A percentile compares a stretch with the other conserved stretches of the same genome.
phyloP scores from a whole-genome alignment of 2,329 filamentous ascomycete species.

The Epichloe sp. region DNA sequence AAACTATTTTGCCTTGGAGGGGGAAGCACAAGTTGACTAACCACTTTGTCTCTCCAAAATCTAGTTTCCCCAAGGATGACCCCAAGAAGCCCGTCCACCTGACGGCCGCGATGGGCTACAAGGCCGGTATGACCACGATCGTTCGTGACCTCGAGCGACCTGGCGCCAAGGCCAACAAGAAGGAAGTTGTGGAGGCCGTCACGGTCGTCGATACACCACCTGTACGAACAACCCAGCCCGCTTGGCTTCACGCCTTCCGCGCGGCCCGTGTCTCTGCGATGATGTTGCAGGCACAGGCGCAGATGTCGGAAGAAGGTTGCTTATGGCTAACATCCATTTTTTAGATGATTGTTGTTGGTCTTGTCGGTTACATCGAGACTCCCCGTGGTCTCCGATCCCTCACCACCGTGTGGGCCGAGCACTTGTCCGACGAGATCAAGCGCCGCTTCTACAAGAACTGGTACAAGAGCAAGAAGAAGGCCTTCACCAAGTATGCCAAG shows the following conservation, averaged over 20 bases:
- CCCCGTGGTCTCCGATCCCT: slow-evolving; percentile 98
- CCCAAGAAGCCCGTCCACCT: slow-evolving; percentile 99
- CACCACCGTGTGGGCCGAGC: slow-evolving; percentile 99
- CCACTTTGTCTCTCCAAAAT: not conserved
- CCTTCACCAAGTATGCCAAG: slow-evolving; percentile 99
- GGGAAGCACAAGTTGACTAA: not conserved
- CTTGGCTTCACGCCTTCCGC: slow-evolving; percentile 44
- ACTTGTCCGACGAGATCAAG: slow-evolving; percentile 97
- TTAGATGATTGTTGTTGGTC: slow-evolving; percentile 98
- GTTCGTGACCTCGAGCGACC: slow-evolving; percentile 98
- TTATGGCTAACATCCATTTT: slow-evolving; percentile 54
- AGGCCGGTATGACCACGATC: slow-evolving; percentile 99
- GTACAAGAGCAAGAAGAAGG: slow-evolving; percentile 99
- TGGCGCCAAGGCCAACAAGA: slow-evolving; percentile 99
- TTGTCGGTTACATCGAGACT: slow-evolving; percentile 99
- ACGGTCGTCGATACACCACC: slow-evolving; percentile 86
- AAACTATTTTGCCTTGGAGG: not conserved
- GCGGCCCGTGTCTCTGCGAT: not conserved
- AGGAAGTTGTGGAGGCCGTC: slow-evolving; percentile 86
- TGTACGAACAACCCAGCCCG: slow-evolving; percentile 79
- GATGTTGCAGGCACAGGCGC: too few species aligned
- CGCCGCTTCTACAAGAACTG: slow-evolving; percentile 99
- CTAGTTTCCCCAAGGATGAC: slow-evolving; percentile 99
- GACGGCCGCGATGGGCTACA: slow-evolving; percentile 97
- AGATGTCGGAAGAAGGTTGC: slow-evolving; percentile 24